Conservation (phyloP, 2,329 filamentous ascomycete species). For the Aspergillus sp. region DNA sequence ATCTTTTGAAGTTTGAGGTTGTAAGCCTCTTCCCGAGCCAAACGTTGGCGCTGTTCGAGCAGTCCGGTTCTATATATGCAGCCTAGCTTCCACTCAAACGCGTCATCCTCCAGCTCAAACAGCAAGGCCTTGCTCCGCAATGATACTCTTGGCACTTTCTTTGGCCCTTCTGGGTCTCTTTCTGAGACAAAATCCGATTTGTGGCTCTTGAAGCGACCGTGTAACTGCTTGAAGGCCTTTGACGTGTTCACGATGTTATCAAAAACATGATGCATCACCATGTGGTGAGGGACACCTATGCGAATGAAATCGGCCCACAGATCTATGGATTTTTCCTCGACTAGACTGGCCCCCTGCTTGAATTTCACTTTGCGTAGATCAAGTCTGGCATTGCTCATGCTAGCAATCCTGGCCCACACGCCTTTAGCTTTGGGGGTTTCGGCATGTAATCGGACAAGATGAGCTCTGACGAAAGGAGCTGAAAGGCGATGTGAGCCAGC, state of each 20-base stretch:
- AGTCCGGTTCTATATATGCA: slow-evolving; percentile 88
- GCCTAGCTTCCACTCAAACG: slow-evolving; percentile 95
- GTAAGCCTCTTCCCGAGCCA: slow-evolving; percentile 88
- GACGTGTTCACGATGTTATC: slow-evolving; percentile 86
- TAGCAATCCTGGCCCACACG: slow-evolving; percentile 82
- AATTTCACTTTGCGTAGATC: slow-evolving; percentile 74
- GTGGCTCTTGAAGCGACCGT: slow-evolving; percentile 83
- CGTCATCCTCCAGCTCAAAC: slow-evolving; percentile 91
- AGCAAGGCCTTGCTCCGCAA: slow-evolving; percentile 75
- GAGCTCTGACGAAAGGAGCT: slow-evolving; percentile 71
- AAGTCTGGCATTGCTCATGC: slow-evolving; percentile 72
- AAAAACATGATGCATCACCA: slow-evolving; percentile 84
- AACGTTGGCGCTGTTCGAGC: slow-evolving; percentile 81
- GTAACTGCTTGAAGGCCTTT: slow-evolving; percentile 86
- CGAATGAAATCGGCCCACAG: slow-evolving; percentile 80
- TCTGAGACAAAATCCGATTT: slow-evolving; percentile 83
- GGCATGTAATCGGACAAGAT: slow-evolving; percentile 78
- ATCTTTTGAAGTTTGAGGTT: slow-evolving; percentile 81
- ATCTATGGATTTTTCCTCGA: slow-evolving; percentile 79
- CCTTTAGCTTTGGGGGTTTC: slow-evolving; percentile 76
- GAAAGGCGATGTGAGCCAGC: slow-evolving; percentile 83
- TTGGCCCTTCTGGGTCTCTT: slow-evolving; percentile 80
- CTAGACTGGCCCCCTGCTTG: slow-evolving; percentile 58
- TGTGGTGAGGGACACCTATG: slow-evolving; percentile 82
- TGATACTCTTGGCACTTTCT: slow-evolving; percentile 79